Conservation (phyloP, 73 alveolate genomes). For the Diophrys sp. region DNA sequence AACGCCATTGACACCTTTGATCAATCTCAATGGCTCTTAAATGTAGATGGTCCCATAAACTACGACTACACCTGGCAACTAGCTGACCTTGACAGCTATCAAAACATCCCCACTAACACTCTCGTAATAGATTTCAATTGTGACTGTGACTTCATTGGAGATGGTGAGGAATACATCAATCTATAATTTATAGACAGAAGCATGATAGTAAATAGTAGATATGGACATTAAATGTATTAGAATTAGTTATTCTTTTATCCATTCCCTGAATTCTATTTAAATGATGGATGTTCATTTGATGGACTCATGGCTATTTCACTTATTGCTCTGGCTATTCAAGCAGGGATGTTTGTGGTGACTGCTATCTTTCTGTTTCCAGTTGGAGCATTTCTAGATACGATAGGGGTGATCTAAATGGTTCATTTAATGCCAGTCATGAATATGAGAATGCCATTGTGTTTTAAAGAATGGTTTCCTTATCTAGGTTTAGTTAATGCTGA, state of each 20-base stretch:
- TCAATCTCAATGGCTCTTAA: not conserved
- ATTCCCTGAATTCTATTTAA: not conserved
- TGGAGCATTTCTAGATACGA: not conserved
- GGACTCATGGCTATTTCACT: not conserved
- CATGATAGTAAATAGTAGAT: not conserved
- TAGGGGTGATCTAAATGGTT: not conserved
- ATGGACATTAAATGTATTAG: not conserved
- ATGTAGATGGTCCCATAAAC: not conserved
- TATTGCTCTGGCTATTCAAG: not conserved
- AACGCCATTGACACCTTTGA: not conserved
- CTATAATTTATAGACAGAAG: not conserved
- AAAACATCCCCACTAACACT: not conserved
- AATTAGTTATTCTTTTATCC: not conserved
- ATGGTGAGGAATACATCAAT: not conserved
- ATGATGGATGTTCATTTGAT: not conserved
- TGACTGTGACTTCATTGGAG: not conserved
- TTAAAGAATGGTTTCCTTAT: not conserved
- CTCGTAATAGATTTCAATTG: not conserved
- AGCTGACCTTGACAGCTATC: not conserved
- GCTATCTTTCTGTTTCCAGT: not conserved
- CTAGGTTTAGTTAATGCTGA: not conserved
- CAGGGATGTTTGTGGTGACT: not conserved
- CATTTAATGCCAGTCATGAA: not conserved
- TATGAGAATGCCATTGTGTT: not conserved
- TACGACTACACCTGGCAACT: too few species aligned